Conservation (phyloP, 345 rosid species). For the Salix purpurea region DNA sequence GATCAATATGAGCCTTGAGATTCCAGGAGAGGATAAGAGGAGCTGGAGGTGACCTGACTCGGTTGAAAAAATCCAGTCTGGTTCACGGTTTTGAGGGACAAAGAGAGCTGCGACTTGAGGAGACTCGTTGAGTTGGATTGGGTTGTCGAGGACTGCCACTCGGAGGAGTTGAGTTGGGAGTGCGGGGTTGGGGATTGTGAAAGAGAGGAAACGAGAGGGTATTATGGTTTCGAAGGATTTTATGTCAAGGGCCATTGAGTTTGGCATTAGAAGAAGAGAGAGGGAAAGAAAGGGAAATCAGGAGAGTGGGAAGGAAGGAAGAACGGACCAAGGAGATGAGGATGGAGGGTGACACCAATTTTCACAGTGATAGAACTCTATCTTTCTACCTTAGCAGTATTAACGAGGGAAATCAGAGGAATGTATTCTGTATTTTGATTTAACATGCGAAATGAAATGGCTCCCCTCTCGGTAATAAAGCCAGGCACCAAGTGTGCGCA, state of each 20-base stretch:
- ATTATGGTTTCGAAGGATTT: constrained; percentile 44
- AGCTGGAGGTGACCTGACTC: constrained; percentile 85
- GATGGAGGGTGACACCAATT: too few relatives aligned
- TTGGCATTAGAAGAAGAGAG: not conserved
- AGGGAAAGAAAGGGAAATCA: not conserved
- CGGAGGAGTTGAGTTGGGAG: constrained; percentile 41
- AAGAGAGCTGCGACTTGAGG: constrained; percentile 59
- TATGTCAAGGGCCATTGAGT: constrained; percentile 50
- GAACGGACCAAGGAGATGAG: not conserved
- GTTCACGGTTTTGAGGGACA: constrained; percentile 65
- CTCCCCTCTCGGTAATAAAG: too few relatives aligned
- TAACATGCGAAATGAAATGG: too few relatives aligned
- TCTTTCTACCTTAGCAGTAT: too few relatives aligned
- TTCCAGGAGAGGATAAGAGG: constrained; percentile 44
- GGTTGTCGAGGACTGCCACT: constrained; percentile 78
- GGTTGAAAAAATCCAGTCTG: constrained; percentile 85
- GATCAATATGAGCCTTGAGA: constrained; percentile 61
- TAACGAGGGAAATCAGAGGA: too few relatives aligned
- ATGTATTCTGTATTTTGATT: too few relatives aligned
- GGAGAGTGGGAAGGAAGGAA: not conserved
- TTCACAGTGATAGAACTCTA: too few relatives aligned
- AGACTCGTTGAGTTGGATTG: constrained; percentile 22
- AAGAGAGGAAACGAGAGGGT: constrained; percentile 65
- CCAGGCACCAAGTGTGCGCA: too few relatives aligned
- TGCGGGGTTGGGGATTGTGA: constrained; percentile 50